Percentiles rank a stretch among this genome's conserved stretches.
These are phyloP conservation scores for Maudiozyma bulderi DNA, from an alignment of 805 yeast genomes.

Conservation along the genomic window DNA sequence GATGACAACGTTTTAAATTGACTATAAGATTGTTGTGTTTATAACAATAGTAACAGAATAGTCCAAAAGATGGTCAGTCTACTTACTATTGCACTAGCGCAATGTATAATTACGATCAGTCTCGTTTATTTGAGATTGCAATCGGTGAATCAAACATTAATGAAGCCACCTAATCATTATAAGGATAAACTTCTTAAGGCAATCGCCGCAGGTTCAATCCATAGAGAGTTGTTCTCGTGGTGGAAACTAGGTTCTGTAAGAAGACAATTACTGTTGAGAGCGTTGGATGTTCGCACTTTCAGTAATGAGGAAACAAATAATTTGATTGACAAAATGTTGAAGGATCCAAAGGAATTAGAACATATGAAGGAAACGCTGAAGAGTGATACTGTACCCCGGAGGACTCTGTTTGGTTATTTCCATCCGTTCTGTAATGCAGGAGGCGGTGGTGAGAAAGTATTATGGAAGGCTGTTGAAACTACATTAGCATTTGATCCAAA, in stretches of 20 bases:
- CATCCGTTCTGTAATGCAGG: constrained; percentile 95
- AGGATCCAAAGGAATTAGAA: not conserved
- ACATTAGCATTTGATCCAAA: constrained; percentile 43
- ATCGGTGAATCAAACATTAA: constrained; percentile 3
- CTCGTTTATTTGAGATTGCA: constrained; percentile 7
- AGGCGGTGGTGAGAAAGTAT: constrained; percentile 96
- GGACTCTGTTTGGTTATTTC: constrained; percentile 66
- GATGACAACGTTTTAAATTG: too few relatives aligned
- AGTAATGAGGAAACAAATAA: constrained; percentile 7
- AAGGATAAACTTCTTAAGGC: not conserved
- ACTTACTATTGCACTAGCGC: constrained; percentile 2
- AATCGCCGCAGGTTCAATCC: not conserved
- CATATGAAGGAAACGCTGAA: not conserved
- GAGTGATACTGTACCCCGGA: constrained; percentile 8
- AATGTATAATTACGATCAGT: constrained; percentile 1
- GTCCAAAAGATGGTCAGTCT: not conserved
- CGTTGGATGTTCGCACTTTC: constrained; percentile 25
- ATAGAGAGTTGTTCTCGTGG: constrained; percentile 9
- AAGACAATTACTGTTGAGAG: constrained; percentile 30
- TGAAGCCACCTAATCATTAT: not conserved
- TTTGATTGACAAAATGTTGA: not conserved
- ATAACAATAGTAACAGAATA: not conserved
- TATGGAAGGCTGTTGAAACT: constrained; percentile 85
- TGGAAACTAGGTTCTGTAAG: constrained; percentile 29
- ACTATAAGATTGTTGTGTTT: too few relatives aligned